Percentiles rank a stretch among this genome's conserved stretches.
Conservation (phyloP, 2,329 filamentous ascomycete genomes). For the Leptographium wingfieldii region DNA sequence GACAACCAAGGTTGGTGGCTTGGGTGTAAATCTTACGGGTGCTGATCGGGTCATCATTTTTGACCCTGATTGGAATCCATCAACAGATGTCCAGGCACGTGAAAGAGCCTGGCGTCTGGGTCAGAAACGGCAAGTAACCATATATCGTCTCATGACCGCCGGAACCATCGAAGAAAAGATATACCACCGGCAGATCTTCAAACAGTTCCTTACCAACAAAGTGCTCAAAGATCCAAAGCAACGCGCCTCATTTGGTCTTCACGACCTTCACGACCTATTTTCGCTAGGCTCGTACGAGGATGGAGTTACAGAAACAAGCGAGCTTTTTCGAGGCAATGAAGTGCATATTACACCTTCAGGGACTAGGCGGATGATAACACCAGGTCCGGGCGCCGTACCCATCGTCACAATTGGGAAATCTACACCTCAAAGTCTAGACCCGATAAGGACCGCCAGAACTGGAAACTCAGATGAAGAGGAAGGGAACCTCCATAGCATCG, state of each 20-base stretch:
- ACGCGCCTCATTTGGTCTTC: slow-evolving; percentile 77
- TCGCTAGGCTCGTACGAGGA: slow-evolving; percentile 57
- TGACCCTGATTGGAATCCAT: slow-evolving; percentile 98
- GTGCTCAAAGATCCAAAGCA: slow-evolving; percentile 91
- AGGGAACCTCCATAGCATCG: slow-evolving; percentile 24
- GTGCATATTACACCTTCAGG: slow-evolving; percentile 38
- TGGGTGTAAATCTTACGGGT: slow-evolving; percentile 89
- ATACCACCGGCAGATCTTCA: slow-evolving; percentile 96
- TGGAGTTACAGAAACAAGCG: slow-evolving; percentile 68
- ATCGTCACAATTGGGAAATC: background rate
- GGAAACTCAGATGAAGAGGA: slow-evolving; percentile 3
- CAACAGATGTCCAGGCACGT: slow-evolving; percentile 86
- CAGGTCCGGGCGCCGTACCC: slow-evolving; percentile 15
- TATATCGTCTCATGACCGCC: slow-evolving; percentile 95
- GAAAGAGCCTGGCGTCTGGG: slow-evolving; percentile 93
- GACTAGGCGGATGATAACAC: slow-evolving; percentile 17
- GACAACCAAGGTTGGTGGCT: slow-evolving; percentile 87
- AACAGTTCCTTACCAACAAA: slow-evolving; percentile 95
- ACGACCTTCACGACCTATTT: slow-evolving; percentile 86
- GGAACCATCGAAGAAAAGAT: slow-evolving; percentile 99
- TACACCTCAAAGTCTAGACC: background rate
- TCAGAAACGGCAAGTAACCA: slow-evolving; percentile 88
- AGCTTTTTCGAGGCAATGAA: slow-evolving; percentile 78
- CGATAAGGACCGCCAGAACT: background rate
- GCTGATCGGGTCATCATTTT: slow-evolving; percentile 96